phyloP scores from a whole-genome alignment of 78 protist genomes.

The Dictyostelium brefeldianum region DNA sequence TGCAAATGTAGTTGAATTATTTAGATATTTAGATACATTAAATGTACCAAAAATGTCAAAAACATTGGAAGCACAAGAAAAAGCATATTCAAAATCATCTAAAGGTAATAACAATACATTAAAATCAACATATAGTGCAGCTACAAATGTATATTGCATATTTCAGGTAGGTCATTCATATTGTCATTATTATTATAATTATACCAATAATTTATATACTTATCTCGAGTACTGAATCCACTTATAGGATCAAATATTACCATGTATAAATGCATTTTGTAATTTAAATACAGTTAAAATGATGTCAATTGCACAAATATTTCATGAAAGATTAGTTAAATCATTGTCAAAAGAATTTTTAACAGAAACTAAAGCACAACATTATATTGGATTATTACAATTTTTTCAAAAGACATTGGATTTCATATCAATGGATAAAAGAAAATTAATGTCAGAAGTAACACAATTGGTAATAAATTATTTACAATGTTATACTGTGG shows the following conservation, averaged over 20 bases:
- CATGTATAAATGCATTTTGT: constrained; percentile 69
- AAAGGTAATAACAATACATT: constrained; percentile 10
- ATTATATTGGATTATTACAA: constrained; percentile 36
- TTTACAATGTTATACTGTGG: constrained; percentile 15
- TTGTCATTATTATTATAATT: neutral
- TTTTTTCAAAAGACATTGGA: constrained; percentile 37
- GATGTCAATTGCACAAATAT: constrained; percentile 66
- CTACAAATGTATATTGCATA: constrained; percentile 23
- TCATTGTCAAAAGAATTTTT: constrained; percentile 26
- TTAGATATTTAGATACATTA: constrained; percentile 52
- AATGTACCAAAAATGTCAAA: constrained; percentile 18
- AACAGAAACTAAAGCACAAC: constrained; percentile 42
- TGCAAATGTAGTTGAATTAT: constrained; percentile 47
- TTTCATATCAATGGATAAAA: constrained; percentile 22
- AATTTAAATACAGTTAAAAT: constrained; percentile 18
- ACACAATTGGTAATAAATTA: neutral
- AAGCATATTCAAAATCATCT: neutral
- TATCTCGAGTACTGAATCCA: too few relatives aligned
- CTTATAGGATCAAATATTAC: constrained; percentile 70
- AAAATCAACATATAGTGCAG: neutral
- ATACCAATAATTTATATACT: too few relatives aligned
- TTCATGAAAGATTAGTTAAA: constrained; percentile 67
- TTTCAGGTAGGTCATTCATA: constrained; percentile 49
- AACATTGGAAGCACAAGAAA: neutral
- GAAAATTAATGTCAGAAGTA: neutral